These are phyloP conservation scores for Xylaria sp. DNA, from an alignment of 2,329 filamentous ascomycete genomes.

Conservation along the genomic window DNA sequence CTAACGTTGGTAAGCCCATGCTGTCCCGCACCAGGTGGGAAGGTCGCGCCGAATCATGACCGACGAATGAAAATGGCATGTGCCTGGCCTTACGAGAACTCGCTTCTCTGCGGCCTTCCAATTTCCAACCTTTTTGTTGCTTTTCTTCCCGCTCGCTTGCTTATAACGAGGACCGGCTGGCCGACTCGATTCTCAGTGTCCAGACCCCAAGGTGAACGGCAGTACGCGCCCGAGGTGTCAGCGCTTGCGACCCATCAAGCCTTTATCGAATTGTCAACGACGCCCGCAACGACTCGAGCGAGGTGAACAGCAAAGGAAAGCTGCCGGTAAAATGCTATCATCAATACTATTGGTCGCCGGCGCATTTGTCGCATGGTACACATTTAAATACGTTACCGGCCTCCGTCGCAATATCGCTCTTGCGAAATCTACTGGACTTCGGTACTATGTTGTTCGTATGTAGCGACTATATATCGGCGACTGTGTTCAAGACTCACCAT, in stretches of 20 bases:
- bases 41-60: slow-evolving; percentile 26
- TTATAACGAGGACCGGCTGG: slow-evolving; percentile 30
- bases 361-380: slow-evolving; percentile 49
- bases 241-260: slow-evolving; percentile 6
- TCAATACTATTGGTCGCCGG: slow-evolving; percentile 50
- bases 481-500: slow-evolving; percentile 19
- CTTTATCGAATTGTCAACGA: slow-evolving; percentile 1
- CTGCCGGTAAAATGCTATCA: slow-evolving; percentile 49
- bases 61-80: slow-evolving; percentile 14
- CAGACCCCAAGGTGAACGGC: slow-evolving; percentile 1
- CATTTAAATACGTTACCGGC: slow-evolving; percentile 47
- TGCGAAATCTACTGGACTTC: slow-evolving; percentile 62
- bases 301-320: background rate
- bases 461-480: slow-evolving; percentile 35
- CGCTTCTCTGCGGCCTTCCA: slow-evolving; percentile 9
- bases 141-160: background rate
- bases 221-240: slow-evolving; percentile 4
- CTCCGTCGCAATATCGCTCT: slow-evolving; percentile 58
- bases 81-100: slow-evolving; percentile 13
- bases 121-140: slow-evolving; percentile 1
- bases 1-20: slow-evolving; percentile 10
- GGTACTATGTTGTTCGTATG: slow-evolving; percentile 65
- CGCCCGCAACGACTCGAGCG: slow-evolving; percentile 11
- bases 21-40: slow-evolving; percentile 17
- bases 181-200: slow-evolving; percentile 23